These are phyloP conservation scores for Acanthochlamys bracteata DNA, from an alignment of 106 monocot species.

Conservation along the genomic window DNA sequence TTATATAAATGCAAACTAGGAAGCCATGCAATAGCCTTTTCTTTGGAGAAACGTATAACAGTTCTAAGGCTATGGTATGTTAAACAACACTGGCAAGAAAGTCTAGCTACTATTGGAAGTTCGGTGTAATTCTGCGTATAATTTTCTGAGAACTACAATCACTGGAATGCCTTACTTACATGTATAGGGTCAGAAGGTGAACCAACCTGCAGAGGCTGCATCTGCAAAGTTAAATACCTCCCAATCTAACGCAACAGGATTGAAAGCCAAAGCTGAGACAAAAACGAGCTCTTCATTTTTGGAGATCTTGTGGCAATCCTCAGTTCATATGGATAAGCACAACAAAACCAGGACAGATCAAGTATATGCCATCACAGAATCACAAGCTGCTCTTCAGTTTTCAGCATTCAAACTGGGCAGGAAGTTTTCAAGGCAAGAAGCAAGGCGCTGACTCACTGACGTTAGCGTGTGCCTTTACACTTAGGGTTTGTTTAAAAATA, in stretches of 20 bases:
- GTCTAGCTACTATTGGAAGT: too few relatives aligned
- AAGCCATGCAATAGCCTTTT: too few relatives aligned
- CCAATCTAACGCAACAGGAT: slow-evolving; percentile 26
- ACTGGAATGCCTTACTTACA: neutral
- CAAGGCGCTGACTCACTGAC: slow-evolving; percentile 17
- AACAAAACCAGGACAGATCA: neutral
- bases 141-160: neutral
- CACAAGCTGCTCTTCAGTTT: slow-evolving; percentile 41
- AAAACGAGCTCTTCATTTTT: slow-evolving; percentile 48
- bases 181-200: slow-evolving; percentile 36
- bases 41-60: too few relatives aligned
- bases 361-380: slow-evolving; percentile 21
- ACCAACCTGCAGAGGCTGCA: slow-evolving; percentile 14
- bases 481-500: too few relatives aligned
- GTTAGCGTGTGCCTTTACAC: too few relatives aligned
- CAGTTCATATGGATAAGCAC: slow-evolving; percentile 31
- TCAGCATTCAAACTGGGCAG: slow-evolving; percentile 47
- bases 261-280: slow-evolving; percentile 10
- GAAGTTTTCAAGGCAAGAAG: slow-evolving; percentile 21
- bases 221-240: slow-evolving; percentile 26
- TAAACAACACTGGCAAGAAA: too few relatives aligned
- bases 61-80: too few relatives aligned
- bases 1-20: too few relatives aligned
- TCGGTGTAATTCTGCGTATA: neutral
- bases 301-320: slow-evolving; percentile 54